These are phyloP conservation scores for Patellaria atrata DNA, from an alignment of 495 filamentous ascomycete species.

Conservation along the genomic window DNA sequence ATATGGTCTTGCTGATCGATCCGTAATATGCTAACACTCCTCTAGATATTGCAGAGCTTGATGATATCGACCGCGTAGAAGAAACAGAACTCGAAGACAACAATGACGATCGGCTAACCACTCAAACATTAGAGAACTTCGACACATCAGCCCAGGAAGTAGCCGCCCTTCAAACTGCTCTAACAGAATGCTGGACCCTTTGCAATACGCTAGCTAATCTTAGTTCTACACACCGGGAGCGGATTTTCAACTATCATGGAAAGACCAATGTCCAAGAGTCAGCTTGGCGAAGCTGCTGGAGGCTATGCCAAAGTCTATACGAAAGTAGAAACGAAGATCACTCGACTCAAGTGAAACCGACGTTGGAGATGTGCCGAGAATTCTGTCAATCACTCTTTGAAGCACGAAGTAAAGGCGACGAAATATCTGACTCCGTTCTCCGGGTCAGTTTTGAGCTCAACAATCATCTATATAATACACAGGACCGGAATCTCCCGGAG, in stretches of 20 bases:
- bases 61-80: conserved; percentile 15
- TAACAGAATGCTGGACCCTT: conserved; percentile 85
- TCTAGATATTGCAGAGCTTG: conserved; percentile 25
- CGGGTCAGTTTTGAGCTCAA: conserved; percentile 89
- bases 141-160: conserved; percentile 49
- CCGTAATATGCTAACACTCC: not conserved
- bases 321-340: conserved; percentile 59
- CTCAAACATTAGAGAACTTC: conserved; percentile 23
- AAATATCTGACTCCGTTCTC: conserved; percentile 67
- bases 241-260: conserved; percentile 54
- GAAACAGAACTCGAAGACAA: conserved; percentile 3
- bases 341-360: conserved; percentile 57
- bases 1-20: conserved; percentile 21
- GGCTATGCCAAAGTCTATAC: conserved; percentile 76
- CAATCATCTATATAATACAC: conserved; percentile 85
- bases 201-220: conserved; percentile 81
- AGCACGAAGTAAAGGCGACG: conserved; percentile 57
- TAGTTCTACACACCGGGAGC: conserved; percentile 69
- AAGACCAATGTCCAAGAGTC: conserved; percentile 63
- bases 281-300: conserved; percentile 88
- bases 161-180: conserved; percentile 54
- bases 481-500: conserved; percentile 71
- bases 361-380: conserved; percentile 74
- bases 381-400: conserved; percentile 88
- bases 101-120: conserved; percentile 14